Conservation (phyloP, 495 filamentous ascomycete genomes). For the Choiromyces venosus region DNA sequence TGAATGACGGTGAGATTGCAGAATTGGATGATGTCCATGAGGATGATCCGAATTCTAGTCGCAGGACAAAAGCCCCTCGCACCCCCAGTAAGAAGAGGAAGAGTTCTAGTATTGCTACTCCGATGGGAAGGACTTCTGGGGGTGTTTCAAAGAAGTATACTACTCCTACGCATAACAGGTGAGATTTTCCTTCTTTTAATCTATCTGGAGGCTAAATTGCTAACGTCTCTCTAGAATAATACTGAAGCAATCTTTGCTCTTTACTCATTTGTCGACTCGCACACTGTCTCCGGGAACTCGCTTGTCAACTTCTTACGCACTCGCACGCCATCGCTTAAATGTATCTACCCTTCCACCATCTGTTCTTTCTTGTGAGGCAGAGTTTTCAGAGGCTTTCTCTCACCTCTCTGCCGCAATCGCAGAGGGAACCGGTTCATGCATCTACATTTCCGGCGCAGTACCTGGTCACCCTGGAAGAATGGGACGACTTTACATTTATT, state of each 20-base stretch:
- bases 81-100: too few relatives aligned
- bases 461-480: slow-evolving; percentile 77
- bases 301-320: slow-evolving; percentile 80
- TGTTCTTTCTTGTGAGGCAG: slow-evolving; percentile 83
- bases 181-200: too few relatives aligned
- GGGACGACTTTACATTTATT: slow-evolving; percentile 98
- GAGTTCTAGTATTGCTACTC: too few relatives aligned
- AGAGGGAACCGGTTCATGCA: slow-evolving; percentile 86
- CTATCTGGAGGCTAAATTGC: too few relatives aligned
- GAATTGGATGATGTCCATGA: slow-evolving; percentile 35
- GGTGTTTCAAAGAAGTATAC: slow-evolving; percentile 49
- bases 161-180: too few relatives aligned
- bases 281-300: too few relatives aligned
- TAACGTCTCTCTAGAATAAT: slow-evolving; percentile 59
- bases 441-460: slow-evolving; percentile 95
- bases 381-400: slow-evolving; percentile 85
- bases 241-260: slow-evolving; percentile 86
- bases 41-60: slow-evolving; percentile 55
- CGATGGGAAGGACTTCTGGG: slow-evolving; percentile 56
- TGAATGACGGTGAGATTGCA: too few relatives aligned
- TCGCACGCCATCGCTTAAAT: slow-evolving; percentile 81
- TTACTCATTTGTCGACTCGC: slow-evolving; percentile 90
- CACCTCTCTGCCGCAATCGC: slow-evolving; percentile 92
- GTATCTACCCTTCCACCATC: slow-evolving; percentile 87
- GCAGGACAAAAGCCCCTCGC: too few relatives aligned